A percentile compares a stretch with the other conserved stretches of the same genome.
phyloP scores from a whole-genome alignment of 495 filamentous ascomycete species.

The Parachaetomium inaequale region DNA sequence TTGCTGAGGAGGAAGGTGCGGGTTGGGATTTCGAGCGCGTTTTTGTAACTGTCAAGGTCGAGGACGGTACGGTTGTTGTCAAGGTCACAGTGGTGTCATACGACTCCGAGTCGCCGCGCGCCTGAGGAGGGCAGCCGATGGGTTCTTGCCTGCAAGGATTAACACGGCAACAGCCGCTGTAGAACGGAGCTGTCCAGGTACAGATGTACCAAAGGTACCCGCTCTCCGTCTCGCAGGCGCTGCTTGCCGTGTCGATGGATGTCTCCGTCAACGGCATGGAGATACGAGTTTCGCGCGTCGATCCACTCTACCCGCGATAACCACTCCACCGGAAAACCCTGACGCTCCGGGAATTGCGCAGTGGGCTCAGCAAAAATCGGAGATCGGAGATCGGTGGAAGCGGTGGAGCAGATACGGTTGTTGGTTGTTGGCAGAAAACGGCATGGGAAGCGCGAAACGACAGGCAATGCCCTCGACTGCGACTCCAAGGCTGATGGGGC shows the following conservation, averaged over 20 bases:
- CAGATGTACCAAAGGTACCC: slow-evolving; percentile 25
- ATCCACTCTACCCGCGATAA: slow-evolving; percentile 3
- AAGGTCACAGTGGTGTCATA: not conserved
- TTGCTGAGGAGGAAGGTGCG: not conserved
- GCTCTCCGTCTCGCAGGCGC: slow-evolving; percentile 8
- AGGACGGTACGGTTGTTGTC: not conserved
- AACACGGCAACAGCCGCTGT: slow-evolving; percentile 24
- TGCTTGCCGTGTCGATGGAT: not conserved
- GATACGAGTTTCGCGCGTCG: not conserved
- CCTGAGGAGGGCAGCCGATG: slow-evolving; percentile 21
- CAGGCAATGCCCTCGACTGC: no score
- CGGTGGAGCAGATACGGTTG: not conserved
- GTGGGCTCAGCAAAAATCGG: not conserved
- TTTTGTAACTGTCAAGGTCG: no score
- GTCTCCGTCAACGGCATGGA: slow-evolving; percentile 3
- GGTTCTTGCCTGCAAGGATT: slow-evolving; percentile 23
- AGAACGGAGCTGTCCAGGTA: slow-evolving; percentile 6
- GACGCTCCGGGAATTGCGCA: slow-evolving; percentile 13
- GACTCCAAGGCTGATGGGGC: not conserved
- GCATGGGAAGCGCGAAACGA: not conserved
- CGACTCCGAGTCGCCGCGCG: not conserved
- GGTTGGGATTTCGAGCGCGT: not conserved
- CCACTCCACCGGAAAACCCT: slow-evolving; percentile 16
- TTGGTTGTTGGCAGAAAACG: not conserved
- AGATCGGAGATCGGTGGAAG: not conserved